These are phyloP conservation scores for Suillus sp. DNA, from an alignment of 768 basidiomycete genomes.

Conservation along the genomic window DNA sequence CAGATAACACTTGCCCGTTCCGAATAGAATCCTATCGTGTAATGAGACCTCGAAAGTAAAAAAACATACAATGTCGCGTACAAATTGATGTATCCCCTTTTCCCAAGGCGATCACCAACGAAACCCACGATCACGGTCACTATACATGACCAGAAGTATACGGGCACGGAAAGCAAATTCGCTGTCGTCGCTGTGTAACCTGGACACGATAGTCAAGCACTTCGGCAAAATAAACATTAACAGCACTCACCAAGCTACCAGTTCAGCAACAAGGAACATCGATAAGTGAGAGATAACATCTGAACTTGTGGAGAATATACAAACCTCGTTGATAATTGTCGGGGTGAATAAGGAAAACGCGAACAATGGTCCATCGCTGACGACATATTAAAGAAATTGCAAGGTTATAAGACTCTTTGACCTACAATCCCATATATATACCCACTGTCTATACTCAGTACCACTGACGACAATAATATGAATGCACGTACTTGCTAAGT, in stretches of 20 bases:
- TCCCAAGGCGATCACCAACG: slow-evolving; percentile 60
- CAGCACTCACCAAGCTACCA: slow-evolving; percentile 1
- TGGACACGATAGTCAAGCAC: slow-evolving; percentile 20
- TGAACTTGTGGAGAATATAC: slow-evolving; percentile 13
- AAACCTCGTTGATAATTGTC: slow-evolving; percentile 52
- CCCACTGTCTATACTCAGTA: slow-evolving; percentile 47
- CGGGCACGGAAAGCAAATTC: slow-evolving; percentile 76
- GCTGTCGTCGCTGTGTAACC: slow-evolving; percentile 66
- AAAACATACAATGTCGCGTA: slow-evolving; percentile 31
- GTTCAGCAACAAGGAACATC: neutral
- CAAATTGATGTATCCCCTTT: slow-evolving; percentile 63
- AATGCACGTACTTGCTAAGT: slow-evolving; percentile 56
- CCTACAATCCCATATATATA: slow-evolving; percentile 71
- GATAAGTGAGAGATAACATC: neutral
- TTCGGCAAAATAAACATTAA: neutral
- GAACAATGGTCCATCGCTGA: slow-evolving; percentile 52
- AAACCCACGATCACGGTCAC: slow-evolving; percentile 65
- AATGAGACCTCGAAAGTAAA: neutral
- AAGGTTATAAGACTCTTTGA: slow-evolving; percentile 25
- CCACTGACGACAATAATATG: slow-evolving; percentile 8
- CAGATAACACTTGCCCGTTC: slow-evolving; percentile 28
- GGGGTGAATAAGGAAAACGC: slow-evolving; percentile 56
- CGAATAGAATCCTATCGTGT: slow-evolving; percentile 24
- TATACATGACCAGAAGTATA: slow-evolving; percentile 73
- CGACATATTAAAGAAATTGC: slow-evolving; percentile 4